Percentiles rank a stretch among this genome's conserved stretches.
Evolutionary conservation across 75 land plant species (phyloP).

Genomic region (Sequoia sempervirens): DNA sequence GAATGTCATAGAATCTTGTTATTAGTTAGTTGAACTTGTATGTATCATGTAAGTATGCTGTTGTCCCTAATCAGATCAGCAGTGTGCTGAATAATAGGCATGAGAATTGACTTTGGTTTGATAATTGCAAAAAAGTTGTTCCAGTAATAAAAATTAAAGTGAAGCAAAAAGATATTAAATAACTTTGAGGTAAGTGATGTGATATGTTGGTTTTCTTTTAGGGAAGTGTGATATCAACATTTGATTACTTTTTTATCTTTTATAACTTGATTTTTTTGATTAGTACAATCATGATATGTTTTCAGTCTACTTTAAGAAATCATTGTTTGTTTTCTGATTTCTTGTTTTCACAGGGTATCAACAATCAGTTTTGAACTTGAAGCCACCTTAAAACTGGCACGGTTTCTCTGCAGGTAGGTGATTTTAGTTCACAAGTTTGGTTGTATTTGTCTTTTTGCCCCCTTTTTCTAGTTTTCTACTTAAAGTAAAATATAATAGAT

Average conservation of each 20-base stretch:
- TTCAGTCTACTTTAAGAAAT: background rate
- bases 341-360: constrained; percentile 58
- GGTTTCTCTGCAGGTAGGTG: constrained; percentile 81
- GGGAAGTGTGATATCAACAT: background rate
- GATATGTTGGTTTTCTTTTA: background rate
- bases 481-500: background rate
- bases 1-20: background rate
- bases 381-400: constrained; percentile 85
- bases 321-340: background rate
- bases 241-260: background rate
- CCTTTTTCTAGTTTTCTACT: background rate
- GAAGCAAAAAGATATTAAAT: background rate
- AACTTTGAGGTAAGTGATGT: background rate
- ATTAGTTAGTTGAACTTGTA: background rate
- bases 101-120: background rate
- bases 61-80: background rate
- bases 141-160: background rate
- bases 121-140: background rate
- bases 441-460: background rate
- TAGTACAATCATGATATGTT: background rate
- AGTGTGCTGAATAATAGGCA: background rate
- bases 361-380: constrained; percentile 92
- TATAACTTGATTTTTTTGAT: background rate
- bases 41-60: background rate
- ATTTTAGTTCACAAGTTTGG: background rate